Conservation (phyloP, 2,329 filamentous ascomycete genomes). For the Pyricularia pennisetigena region DNA sequence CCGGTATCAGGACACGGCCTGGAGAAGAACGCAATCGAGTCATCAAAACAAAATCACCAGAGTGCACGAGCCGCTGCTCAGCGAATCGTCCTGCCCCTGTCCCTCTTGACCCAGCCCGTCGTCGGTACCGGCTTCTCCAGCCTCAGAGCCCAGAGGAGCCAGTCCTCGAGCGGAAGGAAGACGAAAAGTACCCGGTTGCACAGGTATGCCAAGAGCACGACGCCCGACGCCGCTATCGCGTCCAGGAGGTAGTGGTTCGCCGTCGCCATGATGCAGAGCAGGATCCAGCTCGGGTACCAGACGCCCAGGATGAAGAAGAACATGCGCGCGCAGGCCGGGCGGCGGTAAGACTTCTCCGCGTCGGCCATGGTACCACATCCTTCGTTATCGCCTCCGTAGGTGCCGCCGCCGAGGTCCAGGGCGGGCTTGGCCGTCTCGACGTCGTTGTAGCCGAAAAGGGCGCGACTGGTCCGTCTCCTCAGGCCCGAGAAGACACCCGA, state of each 20-base stretch:
- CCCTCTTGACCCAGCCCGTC: conserved; percentile 17
- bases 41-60: not conserved
- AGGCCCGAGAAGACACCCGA: conserved; percentile 35
- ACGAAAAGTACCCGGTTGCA: conserved; percentile 44
- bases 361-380: conserved; percentile 6
- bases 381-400: not conserved
- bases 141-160: conserved; percentile 49
- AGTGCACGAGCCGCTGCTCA: not conserved
- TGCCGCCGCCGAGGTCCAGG: not conserved
- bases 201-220: conserved; percentile 50
- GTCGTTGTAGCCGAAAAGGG: conserved; percentile 4
- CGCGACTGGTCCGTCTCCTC: not conserved
- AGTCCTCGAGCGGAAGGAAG: conserved; percentile 53
- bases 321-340: conserved; percentile 5
- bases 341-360: not conserved
- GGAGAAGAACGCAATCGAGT: not conserved
- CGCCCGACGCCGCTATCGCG: conserved; percentile 51
- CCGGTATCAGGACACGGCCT: not conserved
- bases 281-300: conserved; percentile 40
- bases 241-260: conserved; percentile 58
- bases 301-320: conserved; percentile 27
- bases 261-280: conserved; percentile 49
- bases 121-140: conserved; percentile 55
- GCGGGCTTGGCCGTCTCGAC: conserved; percentile 5
- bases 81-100: not conserved